phyloP scores from a whole-genome alignment of 78 protist species.

The Dictyostelium intermedium region DNA sequence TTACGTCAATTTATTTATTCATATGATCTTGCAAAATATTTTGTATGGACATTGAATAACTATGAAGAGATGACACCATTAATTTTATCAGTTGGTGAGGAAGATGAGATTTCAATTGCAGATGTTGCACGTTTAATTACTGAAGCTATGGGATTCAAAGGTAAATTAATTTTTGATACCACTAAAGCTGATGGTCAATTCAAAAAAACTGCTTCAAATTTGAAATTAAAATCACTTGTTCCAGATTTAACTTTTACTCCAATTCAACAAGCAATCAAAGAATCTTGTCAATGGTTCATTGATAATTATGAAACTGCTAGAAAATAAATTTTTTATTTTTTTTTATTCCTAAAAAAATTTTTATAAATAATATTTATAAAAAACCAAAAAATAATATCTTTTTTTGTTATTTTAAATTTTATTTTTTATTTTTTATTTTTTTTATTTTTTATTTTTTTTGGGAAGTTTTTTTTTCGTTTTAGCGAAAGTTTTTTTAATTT shows the following conservation, averaged over 20 bases:
- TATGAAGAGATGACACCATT: constrained; percentile 89
- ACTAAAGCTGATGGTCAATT: constrained; percentile 96
- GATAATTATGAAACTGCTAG: constrained; percentile 89
- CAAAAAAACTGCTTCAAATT: constrained; percentile 95
- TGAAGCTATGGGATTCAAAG: constrained; percentile 85
- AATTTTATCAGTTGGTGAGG: constrained; percentile 92
- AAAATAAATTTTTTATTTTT: constrained; percentile 41
- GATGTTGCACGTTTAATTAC: constrained; percentile 83
- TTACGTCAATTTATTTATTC: constrained; percentile 94
- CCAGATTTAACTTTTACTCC: constrained; percentile 93
- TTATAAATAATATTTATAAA: too few relatives aligned
- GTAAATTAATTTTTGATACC: constrained; percentile 89
- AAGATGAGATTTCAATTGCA: constrained; percentile 91
- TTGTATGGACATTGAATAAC: constrained; percentile 87
- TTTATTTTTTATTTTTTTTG: too few relatives aligned
- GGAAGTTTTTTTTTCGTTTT: not conserved
- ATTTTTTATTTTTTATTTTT: too few relatives aligned
- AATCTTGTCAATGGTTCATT: constrained; percentile 87
- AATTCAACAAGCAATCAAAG: constrained; percentile 75
- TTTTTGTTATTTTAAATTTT: too few relatives aligned
- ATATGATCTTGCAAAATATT: constrained; percentile 87
- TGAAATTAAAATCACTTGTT: constrained; percentile 80
- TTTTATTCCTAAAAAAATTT: too few relatives aligned
- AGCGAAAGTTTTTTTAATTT: too few relatives aligned
- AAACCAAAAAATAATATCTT: too few relatives aligned